These are phyloP conservation scores for Begonia loranthoides DNA, from an alignment of 306 rosid species.

Conservation along the genomic window DNA sequence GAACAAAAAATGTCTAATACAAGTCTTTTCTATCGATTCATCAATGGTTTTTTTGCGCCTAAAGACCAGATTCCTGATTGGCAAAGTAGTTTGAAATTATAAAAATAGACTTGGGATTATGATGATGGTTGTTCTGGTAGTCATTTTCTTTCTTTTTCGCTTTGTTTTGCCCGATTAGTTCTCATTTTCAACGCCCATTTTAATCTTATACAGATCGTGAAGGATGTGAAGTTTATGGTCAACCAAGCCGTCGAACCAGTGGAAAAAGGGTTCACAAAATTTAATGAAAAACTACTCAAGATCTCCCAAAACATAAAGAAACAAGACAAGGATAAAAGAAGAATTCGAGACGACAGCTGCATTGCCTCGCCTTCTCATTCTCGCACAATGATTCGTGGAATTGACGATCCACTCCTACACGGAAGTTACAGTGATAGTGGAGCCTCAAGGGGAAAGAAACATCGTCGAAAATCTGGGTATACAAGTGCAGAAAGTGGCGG, in stretches of 20 bases:
- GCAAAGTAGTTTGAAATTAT: too few relatives aligned
- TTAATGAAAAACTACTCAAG: conserved; percentile 63
- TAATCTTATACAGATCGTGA: conserved; percentile 57
- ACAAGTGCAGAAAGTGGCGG: conserved; percentile 92
- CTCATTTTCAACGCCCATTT: conserved; percentile 2
- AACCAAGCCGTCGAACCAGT: conserved; percentile 93
- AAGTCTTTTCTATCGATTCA: too few relatives aligned
- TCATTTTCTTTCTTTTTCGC: not conserved
- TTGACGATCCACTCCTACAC: conserved; percentile 80
- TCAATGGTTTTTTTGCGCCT: too few relatives aligned
- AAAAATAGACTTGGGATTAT: too few relatives aligned
- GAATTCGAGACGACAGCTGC: conserved; percentile 79
- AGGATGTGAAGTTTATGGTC: conserved; percentile 84
- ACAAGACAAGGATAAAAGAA: conserved; percentile 68
- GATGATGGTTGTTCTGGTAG: too few relatives aligned
- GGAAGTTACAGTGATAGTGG: conserved; percentile 86
- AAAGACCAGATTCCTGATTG: too few relatives aligned
- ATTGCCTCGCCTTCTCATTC: conserved; percentile 36
- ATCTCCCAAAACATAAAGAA: conserved; percentile 85
- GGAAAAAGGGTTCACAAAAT: conserved; percentile 83
- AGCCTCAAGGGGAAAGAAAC: conserved; percentile 57
- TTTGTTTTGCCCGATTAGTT: not conserved
- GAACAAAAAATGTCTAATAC: too few relatives aligned
- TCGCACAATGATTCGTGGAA: conserved; percentile 76
- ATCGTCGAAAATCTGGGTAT: conserved; percentile 61